Evolutionary conservation across 2,329 filamentous ascomycete species (phyloP).

Genomic region (Knufia fluminis): DNA sequence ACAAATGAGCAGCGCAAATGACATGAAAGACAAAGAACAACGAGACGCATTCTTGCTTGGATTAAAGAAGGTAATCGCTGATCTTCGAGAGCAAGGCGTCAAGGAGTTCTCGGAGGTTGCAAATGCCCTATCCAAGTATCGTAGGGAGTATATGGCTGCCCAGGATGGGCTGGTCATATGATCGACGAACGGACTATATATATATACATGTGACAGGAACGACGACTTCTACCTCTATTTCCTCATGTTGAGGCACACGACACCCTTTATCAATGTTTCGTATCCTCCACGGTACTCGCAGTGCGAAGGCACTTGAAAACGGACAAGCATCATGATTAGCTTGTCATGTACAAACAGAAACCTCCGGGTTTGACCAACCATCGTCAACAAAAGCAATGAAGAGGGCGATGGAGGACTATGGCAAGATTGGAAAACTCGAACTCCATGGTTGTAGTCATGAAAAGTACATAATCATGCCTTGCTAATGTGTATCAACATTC

Average conservation of each 20-base stretch:
- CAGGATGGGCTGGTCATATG: slow-evolving; percentile 5
- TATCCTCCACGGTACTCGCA: not conserved
- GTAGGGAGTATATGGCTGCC: slow-evolving; percentile 27
- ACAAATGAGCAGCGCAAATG: slow-evolving; percentile 39
- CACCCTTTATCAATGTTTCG: not conserved
- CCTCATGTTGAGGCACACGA: not conserved
- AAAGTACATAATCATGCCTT: not conserved
- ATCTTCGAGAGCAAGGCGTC: slow-evolving; percentile 40
- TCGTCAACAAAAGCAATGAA: not conserved
- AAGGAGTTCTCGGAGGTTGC: slow-evolving; percentile 43
- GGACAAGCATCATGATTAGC: slow-evolving; percentile 8
- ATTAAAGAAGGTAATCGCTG: slow-evolving; percentile 41
- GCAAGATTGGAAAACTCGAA: too few relatives aligned
- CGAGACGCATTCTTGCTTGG: slow-evolving; percentile 37
- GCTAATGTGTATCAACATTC: not conserved
- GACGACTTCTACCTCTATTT: not conserved
- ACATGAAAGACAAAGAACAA: slow-evolving; percentile 37
- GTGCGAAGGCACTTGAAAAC: not conserved
- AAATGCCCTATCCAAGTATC: slow-evolving; percentile 41
- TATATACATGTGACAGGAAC: not conserved
- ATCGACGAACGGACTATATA: not conserved
- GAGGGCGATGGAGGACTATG: too few relatives aligned
- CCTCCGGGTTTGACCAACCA: too few relatives aligned
- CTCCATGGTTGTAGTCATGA: not conserved
- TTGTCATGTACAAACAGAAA: slow-evolving; percentile 7